Conservation (phyloP, 148 eudicot species). For the Vaccinium macrocarpon region DNA sequence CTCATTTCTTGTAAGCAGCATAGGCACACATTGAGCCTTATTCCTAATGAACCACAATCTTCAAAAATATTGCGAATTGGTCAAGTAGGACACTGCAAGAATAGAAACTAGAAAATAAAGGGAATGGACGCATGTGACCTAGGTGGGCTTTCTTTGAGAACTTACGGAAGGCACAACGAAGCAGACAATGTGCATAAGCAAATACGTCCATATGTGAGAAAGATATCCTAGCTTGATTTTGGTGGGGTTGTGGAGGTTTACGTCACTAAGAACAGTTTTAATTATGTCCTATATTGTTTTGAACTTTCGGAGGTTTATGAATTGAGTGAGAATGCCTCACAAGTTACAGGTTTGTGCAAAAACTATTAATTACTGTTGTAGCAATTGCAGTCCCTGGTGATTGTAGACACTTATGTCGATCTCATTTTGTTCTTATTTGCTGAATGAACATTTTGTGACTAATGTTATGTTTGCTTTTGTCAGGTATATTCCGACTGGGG, state of each 20-base stretch:
- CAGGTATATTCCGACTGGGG: constrained; percentile 97
- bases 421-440: not conserved
- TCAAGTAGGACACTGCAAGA: not conserved
- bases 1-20: not conserved
- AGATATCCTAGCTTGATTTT: not conserved
- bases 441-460: constrained; percentile 1
- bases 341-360: not conserved
- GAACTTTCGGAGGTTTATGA: not conserved
- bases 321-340: not conserved
- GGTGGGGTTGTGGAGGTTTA: not conserved
- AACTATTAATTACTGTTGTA: not conserved
- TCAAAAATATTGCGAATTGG: not conserved
- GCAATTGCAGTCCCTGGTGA: not conserved
- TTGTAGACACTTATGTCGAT: not conserved
- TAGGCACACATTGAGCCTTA: not conserved
- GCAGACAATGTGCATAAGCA: not conserved
- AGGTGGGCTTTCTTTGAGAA: not conserved
- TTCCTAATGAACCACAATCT: not conserved
- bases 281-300: not conserved
- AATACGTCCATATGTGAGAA: not conserved
- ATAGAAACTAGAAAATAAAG: not conserved
- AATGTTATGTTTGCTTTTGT: constrained; percentile 21
- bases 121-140: not conserved
- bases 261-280: not conserved
- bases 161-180: not conserved